Evolutionary conservation across 2,329 filamentous ascomycete species (phyloP), one percentile per base, ranked within the genome.

Genomic region (Peltaster fructicola): DNA sequence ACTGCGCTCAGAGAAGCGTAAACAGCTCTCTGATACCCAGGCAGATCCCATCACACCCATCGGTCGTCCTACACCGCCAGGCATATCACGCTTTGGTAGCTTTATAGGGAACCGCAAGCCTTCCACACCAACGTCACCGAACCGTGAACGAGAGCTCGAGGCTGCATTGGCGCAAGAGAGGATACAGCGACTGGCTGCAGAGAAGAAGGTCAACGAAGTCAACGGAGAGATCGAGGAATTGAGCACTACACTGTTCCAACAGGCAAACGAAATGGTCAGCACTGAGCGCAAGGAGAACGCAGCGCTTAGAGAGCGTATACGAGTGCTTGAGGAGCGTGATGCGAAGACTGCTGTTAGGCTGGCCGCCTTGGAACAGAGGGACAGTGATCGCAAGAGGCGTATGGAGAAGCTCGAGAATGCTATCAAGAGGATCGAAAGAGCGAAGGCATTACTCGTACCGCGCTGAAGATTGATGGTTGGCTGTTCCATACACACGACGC

Each of bases 181-280:
- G 44, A 55, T 53, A 21, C 59, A 77, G 29, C 67, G 79, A 8
- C 57, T 63, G 18, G 66, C 69, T 25, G 78, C 78, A 2, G 79
- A 88, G 52, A 63, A 64, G 24, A 64, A 67, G 33, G 56, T 80
- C 11, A 61, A 61, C 34, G 65, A 69, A 24, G 74, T 77, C 24
- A 72, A 67, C 41, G 61, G 57, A 8, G 79, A 88, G 54, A 64
- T 85, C 11, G 79, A 85, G 51, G 79, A 88, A 52, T 56, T 88
- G 35, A 78, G 67, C 41, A 73, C 67, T 11, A 65, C 64, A 24
- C 54, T 88, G 26, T 88, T 88, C 47, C 71, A 78, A 53, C 73
- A 84, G 54, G 79, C 79, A 25, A 88, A 88, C 47, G 71, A 82
- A 52, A 88, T 88, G 79, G 79, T 88, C 11, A 77, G 79, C 2